Evolutionary conservation across 2,329 filamentous ascomycete species (phyloP).

Genomic region (Neobulgaria alba): DNA sequence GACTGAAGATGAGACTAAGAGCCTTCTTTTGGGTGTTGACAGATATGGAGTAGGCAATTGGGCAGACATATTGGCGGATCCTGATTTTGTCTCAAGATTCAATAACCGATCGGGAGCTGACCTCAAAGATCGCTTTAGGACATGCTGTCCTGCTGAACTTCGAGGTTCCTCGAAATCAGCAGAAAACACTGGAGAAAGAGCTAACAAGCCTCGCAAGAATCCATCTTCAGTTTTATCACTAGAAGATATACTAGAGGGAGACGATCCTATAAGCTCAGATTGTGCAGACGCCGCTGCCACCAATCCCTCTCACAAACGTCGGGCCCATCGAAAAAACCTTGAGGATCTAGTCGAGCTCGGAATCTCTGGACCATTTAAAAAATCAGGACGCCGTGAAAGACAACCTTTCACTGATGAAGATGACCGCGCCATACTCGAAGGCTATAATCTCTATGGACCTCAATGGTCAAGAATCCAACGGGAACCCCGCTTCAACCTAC

Average conservation of each 20-base stretch:
- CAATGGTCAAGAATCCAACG: constrained; percentile 59
- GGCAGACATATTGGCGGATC: constrained; percentile 55
- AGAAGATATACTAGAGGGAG: constrained; percentile 42
- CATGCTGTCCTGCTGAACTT: constrained; percentile 55
- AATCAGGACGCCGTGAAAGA: constrained; percentile 50
- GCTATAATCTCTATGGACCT: constrained; percentile 50
- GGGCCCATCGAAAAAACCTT: constrained; percentile 46
- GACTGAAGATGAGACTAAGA: constrained; percentile 57
- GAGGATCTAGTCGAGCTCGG: constrained; percentile 49
- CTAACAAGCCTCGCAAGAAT: constrained; percentile 24
- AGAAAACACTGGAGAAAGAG: constrained; percentile 19
- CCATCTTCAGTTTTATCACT: constrained; percentile 42
- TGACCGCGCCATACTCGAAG: constrained; percentile 52
- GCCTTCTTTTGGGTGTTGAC: constrained; percentile 51
- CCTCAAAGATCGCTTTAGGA: constrained; percentile 57
- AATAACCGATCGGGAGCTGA: constrained; percentile 53
- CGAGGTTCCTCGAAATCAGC: constrained; percentile 30
- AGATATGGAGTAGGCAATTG: constrained; percentile 57
- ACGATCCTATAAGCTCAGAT: constrained; percentile 12
- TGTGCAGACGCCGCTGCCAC: constrained; percentile 22
- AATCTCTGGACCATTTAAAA: constrained; percentile 54
- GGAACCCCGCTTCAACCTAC: constrained; percentile 49
- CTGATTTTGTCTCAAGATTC: constrained; percentile 51
- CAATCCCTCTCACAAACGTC: constrained; percentile 38
- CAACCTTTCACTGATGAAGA: constrained; percentile 55